phyloP scores from a whole-genome alignment of 1,284 basidiomycete species.

The Sanghuangporus weigelae region DNA sequence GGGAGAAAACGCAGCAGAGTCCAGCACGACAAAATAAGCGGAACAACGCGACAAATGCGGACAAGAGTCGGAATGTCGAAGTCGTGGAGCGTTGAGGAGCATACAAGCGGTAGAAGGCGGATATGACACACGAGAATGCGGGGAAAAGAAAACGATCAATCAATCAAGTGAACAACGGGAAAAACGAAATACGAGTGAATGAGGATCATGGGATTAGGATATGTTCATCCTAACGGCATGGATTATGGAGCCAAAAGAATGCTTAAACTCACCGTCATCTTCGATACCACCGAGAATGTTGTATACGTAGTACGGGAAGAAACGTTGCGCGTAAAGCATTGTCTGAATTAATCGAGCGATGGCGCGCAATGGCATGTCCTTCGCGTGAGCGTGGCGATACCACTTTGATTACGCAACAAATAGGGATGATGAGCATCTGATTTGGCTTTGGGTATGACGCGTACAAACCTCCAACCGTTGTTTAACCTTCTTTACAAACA shows the following conservation, averaged over 20 bases:
- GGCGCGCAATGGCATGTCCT: slow-evolving; percentile 87
- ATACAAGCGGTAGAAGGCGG: slow-evolving; percentile 12
- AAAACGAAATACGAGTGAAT: not conserved
- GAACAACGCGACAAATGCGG: not conserved
- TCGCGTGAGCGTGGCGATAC: slow-evolving; percentile 92
- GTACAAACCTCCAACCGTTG: slow-evolving; percentile 79
- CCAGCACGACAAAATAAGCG: not conserved
- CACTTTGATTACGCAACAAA: slow-evolving; percentile 48
- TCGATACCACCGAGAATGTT: slow-evolving; percentile 94
- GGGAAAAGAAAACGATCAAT: not conserved
- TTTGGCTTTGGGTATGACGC: slow-evolving; percentile 22
- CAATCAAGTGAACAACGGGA: not conserved
- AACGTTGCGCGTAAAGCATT: slow-evolving; percentile 90
- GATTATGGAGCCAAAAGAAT: not conserved
- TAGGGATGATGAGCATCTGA: slow-evolving; percentile 2
- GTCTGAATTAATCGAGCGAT: slow-evolving; percentile 94
- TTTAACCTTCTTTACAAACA: slow-evolving; percentile 92
- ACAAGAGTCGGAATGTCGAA: not conserved
- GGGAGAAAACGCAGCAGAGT: not conserved
- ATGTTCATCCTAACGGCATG: not conserved
- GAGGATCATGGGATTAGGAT: not conserved
- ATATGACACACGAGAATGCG: slow-evolving; percentile 1
- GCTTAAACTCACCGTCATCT: slow-evolving; percentile 72
- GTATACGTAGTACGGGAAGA: slow-evolving; percentile 96
- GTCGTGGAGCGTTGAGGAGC: slow-evolving; percentile 7